Percentiles rank a stretch among this genome's conserved stretches.
Conservation (phyloP, 768 basidiomycete species). For the Suillus decipiens region DNA sequence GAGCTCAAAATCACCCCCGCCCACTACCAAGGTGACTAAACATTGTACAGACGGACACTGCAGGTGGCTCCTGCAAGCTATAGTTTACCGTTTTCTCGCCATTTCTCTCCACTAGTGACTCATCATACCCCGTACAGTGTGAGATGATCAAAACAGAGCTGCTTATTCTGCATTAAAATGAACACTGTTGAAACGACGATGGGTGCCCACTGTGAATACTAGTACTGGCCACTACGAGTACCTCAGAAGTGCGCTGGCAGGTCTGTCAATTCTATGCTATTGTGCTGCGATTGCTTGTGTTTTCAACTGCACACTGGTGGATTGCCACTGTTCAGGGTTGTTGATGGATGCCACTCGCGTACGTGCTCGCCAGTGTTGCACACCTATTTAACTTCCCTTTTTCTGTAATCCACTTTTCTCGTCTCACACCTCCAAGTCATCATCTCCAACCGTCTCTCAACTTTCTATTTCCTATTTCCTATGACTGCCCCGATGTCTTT, state of each 20-base stretch:
- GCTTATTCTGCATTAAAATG: background rate
- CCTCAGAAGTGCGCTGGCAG: background rate
- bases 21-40: constrained; percentile 53
- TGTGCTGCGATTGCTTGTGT: background rate
- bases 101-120: background rate
- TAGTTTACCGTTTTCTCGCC: background rate
- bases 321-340: background rate
- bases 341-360: background rate
- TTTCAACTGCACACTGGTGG: background rate
- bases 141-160: background rate
- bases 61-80: background rate
- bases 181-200: too few species aligned
- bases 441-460: background rate
- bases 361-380: background rate
- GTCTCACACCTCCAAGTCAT: background rate
- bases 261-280: background rate
- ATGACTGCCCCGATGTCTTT: background rate
- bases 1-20: constrained; percentile 45
- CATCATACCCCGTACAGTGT: background rate
- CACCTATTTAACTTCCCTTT: background rate
- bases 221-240: background rate
- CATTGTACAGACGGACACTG: background rate
- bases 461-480: background rate
- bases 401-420: too few species aligned
- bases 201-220: background rate